phyloP scores from a whole-genome alignment of 176 grass and related monocot genomes.

The Puccinellia tenuiflora region DNA sequence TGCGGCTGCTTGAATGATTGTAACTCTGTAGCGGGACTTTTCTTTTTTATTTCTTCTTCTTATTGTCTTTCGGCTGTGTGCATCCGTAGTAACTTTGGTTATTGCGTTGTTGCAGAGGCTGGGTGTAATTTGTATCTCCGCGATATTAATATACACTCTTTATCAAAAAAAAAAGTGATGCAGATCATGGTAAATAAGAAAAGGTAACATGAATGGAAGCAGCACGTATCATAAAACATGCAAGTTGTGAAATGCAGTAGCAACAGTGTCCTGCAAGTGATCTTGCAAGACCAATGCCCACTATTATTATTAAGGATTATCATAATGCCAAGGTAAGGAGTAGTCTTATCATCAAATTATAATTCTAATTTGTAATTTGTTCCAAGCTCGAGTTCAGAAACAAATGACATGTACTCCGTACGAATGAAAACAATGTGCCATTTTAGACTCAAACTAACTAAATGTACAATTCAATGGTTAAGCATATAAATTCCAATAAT shows the following conservation, averaged over 20 bases:
- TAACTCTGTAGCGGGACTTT: no score
- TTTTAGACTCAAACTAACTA: not conserved
- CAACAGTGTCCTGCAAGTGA: not conserved
- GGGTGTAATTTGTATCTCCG: no score
- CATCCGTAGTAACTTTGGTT: no score
- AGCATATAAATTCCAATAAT: not conserved
- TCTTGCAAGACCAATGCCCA: not conserved
- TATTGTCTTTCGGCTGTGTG: no score
- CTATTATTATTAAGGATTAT: not conserved
- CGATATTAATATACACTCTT: no score
- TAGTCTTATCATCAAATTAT: not conserved
- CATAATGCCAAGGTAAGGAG: not conserved
- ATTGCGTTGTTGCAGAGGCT: no score
- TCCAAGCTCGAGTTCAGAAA: not conserved
- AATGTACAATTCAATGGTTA: not conserved
- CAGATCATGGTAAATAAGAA: not conserved
- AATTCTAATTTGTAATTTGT: not conserved
- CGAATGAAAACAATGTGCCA: not conserved
- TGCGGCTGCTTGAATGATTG: no score
- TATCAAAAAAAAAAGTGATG: no score
- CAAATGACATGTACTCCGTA: not conserved
- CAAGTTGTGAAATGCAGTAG: not conserved
- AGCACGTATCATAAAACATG: not conserved
- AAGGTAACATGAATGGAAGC: not conserved
- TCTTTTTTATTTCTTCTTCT: no score